phyloP scores from a whole-genome alignment of 352 stramenopile genomes.

The Phytophthora ohioensis region DNA sequence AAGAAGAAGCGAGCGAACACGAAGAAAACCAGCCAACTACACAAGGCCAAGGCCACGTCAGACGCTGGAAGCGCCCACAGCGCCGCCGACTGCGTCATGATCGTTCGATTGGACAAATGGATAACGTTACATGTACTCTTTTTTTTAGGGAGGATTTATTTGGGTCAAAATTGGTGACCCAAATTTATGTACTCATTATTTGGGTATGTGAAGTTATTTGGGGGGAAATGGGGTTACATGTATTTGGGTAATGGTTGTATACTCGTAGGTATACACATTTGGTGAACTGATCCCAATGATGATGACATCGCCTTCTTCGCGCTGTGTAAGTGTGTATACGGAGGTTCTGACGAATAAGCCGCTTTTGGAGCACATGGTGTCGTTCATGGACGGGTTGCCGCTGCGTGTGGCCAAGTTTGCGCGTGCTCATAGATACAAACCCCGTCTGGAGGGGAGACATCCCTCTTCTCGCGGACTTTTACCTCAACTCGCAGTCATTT shows the following conservation, averaged over 20 bases:
- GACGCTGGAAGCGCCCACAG: constrained; percentile 36
- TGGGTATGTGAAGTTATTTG: background rate
- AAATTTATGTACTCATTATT: too few species aligned
- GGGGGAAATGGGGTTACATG: background rate
- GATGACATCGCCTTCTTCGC: background rate
- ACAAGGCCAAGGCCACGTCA: constrained; percentile 41
- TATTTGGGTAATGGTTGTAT: too few species aligned
- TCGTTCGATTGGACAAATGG: background rate
- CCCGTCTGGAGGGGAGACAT: constrained; percentile 39
- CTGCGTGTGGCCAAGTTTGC: constrained; percentile 32
- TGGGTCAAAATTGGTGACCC: too few species aligned
- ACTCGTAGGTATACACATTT: too few species aligned
- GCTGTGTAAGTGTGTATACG: constrained; percentile 8
- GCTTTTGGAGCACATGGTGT: constrained; percentile 31
- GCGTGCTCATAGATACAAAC: constrained; percentile 28
- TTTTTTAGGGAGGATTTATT: too few species aligned
- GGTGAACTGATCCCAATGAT: background rate
- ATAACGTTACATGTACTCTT: too few species aligned
- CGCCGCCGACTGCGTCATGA: constrained; percentile 17
- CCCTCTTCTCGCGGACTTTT: constrained; percentile 29
- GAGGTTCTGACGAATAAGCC: constrained; percentile 34
- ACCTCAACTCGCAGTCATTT: constrained; percentile 44
- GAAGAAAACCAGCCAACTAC: constrained; percentile 69
- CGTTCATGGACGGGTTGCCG: constrained; percentile 46
- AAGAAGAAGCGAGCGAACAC: constrained; percentile 84